Base-by-base conservation (phyloP, 176 grass and related monocot genomes). In the Aegilops bicornis region DNA sequence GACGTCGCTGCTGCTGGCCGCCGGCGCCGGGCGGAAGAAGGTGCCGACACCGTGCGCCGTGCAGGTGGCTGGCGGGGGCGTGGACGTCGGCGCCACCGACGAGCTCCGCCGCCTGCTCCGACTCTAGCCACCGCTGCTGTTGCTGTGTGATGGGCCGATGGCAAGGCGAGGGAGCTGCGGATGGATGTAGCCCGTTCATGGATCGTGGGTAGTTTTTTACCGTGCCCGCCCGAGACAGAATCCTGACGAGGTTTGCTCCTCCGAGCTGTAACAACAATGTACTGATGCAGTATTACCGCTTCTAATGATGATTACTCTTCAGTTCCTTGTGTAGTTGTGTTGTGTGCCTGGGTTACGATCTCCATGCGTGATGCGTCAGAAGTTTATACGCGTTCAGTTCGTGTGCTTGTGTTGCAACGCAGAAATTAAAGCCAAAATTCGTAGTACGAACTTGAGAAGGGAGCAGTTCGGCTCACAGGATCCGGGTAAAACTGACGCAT, bases 71-170 rank as follows among this genome's bases (percentile, higher is more conserved):
- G 85, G 74, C 24, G 84, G 50, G 2, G 35, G 20, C 6, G 90
- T 92, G 47, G 88, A 94, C 43, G 90, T 71, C 69, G 85, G 91
- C 48, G 92, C 94, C n/a, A 97, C 94, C 25, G 85, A 92, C 76
- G 90, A 90, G 71, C 92, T 97, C 73, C 87, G 94, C 37, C 86
- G 90, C 56, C 83, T 97, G 40, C 90, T 97, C 33, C 79, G 89
- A 33, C 88, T 96, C 33, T 93, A 93, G 91, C 74, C 24, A 10
- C 13, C 14, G 17, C 15, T 69, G 64, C 12, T 81, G 3, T 63
- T 79, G 82, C 17, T 10, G 31, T 69, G 50, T 17, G 50, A 54
- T n/a, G n/a, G n/a, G n/a, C n/a, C n/a, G n/a, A n/a, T 48, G 23
- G 64, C 64, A 52, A 48, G 27, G 37, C 80, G 68, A 60, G 25